These are phyloP conservation scores for Arctostaphylos glauca DNA, from an alignment of 148 eudicot genomes.

Conservation along the genomic window DNA sequence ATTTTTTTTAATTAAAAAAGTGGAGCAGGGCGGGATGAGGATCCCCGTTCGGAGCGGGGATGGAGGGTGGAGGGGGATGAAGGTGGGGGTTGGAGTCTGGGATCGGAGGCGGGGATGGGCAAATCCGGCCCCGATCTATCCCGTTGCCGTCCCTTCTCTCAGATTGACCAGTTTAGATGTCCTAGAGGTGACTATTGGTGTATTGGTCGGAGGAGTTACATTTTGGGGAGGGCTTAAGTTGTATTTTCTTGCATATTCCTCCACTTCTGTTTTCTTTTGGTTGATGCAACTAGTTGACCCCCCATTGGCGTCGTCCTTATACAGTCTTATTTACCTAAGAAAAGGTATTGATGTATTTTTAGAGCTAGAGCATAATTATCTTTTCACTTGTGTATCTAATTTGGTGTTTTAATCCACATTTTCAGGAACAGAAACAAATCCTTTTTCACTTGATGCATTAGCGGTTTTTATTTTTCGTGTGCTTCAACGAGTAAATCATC, in stretches of 20 bases:
- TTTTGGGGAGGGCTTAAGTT: background rate
- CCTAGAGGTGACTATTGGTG: background rate
- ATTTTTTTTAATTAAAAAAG: too few species aligned
- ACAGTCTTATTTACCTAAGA: background rate
- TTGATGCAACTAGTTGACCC: background rate
- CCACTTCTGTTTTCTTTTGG: background rate
- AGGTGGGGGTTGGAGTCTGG: too few species aligned
- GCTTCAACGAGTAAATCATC: slow-evolving; percentile 84
- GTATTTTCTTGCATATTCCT: background rate
- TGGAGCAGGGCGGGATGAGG: too few species aligned
- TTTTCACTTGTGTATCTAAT: background rate
- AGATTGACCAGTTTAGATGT: background rate
- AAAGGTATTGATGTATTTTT: background rate
- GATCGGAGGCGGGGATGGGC: too few species aligned
- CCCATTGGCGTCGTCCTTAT: background rate
- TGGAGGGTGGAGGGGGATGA: too few species aligned
- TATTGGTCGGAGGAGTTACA: slow-evolving; percentile 7
- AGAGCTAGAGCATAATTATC: background rate
- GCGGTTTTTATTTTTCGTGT: slow-evolving; percentile 84
- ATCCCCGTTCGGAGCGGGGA: too few species aligned
- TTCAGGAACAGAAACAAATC: slow-evolving; percentile 87
- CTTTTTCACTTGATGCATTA: slow-evolving; percentile 86
- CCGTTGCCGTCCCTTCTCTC: background rate
- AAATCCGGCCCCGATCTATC: too few species aligned
- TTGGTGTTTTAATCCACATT: slow-evolving; percentile 2